A percentile compares a stretch with the other conserved stretches of the same genome.
Evolutionary conservation across 306 rosid genomes (phyloP).

Genomic region (Canavalia gladiata): DNA sequence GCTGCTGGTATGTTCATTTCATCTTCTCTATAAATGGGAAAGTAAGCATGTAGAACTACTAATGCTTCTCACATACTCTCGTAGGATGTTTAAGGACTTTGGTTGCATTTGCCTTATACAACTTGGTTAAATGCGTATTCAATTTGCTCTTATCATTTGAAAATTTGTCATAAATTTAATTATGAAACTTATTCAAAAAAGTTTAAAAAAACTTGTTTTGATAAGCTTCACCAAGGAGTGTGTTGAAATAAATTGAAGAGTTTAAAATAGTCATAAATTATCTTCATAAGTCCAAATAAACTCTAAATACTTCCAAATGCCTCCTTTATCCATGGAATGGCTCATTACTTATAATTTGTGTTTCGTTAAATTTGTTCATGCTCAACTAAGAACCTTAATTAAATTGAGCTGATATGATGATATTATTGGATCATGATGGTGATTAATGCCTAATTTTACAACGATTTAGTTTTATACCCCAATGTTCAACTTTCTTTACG

Average conservation of each 20-base stretch:
- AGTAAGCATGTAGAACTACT: slow-evolving; percentile 26
- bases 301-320: too few species aligned
- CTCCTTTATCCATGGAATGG: too few species aligned
- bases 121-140: background rate
- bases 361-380: slow-evolving; percentile 10
- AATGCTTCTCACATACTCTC: slow-evolving; percentile 22
- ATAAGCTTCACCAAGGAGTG: background rate
- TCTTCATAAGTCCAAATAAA: too few species aligned
- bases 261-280: too few species aligned
- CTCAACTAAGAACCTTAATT: slow-evolving; percentile 19
- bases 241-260: background rate
- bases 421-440: background rate
- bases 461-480: background rate
- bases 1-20: slow-evolving; percentile 72
- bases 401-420: background rate
- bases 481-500: slow-evolving; percentile 14
- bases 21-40: slow-evolving; percentile 36
- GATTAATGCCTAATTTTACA: background rate
- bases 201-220: background rate
- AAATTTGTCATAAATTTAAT: too few species aligned
- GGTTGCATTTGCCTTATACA: background rate
- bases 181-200: too few species aligned
- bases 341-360: background rate
- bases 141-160: background rate
- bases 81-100: slow-evolving; percentile 26